Base-by-base conservation (phyloP, 192 early-diverging fungal genomes). In the Backusella liffmaniae region DNA sequence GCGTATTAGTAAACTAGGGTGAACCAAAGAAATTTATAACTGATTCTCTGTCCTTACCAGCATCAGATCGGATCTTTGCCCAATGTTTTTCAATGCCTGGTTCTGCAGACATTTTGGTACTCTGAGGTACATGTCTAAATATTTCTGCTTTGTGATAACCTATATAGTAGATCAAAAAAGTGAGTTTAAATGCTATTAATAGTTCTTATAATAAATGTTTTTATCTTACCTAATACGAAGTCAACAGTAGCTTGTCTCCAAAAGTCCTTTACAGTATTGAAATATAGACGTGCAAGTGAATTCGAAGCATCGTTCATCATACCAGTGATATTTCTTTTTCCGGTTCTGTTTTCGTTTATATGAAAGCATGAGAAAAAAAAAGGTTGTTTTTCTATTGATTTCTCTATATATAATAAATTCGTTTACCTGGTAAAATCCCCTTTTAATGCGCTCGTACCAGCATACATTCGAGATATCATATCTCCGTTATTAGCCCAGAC, bases 401-500 rank as follows among this genome's bases (percentile, higher is more conserved):
- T 44, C 13, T 16, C 42, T 44, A 5, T 44, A 13, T 44, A 5
- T 15, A 16, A 16, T 16, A 44, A 15, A 41, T 13, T 59, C 37
- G 3, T 39, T 73, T 79, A 81, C 76, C 92, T 79, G 5, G 92
- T 94, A 76, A 91, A 94, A 73, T 94, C 93, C 7, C 92, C 91
- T 70, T 93, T 93, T 77, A 94, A 82, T 3, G 93, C 92, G 76
- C 89, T 90, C 1, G 93, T 94, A 7, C 93, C 93, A 13, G 93
- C 90, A 78, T 93, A 93, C 83, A 92, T 91, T 32, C 89, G 79
- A 76, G 90, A 91, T 39, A 94, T 93, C 32, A 86, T 89, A 79
- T 94, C 93, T 26, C 93, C 93, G 71, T 92, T 94, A 80, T 94
- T 93, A 6, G 93, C 93, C 93, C 93, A 94, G 15, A 90, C 88